Evolutionary conservation across 148 eudicot genomes (phyloP).

Genomic region (Euryodendron excelsum): DNA sequence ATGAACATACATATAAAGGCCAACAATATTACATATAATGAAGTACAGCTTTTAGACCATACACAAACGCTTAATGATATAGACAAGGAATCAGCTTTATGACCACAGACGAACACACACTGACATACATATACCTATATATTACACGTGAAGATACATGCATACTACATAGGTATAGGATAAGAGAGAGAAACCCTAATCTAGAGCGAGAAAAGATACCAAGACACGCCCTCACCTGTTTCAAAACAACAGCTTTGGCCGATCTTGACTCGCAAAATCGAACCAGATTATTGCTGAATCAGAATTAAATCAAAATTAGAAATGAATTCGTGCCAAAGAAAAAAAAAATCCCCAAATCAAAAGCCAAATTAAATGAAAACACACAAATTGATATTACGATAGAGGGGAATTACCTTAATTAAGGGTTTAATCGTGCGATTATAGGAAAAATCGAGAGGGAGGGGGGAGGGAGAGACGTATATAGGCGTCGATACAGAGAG

Average conservation of each 20-base stretch:
- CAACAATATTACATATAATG: no score
- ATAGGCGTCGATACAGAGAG: not conserved
- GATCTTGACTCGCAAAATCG: constrained; percentile 6
- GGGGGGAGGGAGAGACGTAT: not conserved
- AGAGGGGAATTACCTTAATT: not conserved
- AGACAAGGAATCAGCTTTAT: no score
- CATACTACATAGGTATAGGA: no score
- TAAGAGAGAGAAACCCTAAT: not conserved
- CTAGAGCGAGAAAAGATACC: not conserved
- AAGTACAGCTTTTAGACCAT: no score
- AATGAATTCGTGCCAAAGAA: not conserved
- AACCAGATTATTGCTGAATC: not conserved
- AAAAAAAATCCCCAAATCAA: not conserved
- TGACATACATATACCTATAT: no score
- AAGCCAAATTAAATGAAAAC: not conserved
- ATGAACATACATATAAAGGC: no score
- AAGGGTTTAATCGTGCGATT: not conserved
- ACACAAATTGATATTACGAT: not conserved
- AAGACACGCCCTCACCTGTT: not conserved
- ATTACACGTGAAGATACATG: no score
- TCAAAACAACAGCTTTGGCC: not conserved
- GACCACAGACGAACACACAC: no score
- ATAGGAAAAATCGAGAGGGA: not conserved
- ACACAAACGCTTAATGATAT: no score
- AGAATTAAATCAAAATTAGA: not conserved